A percentile compares a stretch with the other conserved stretches of the same genome.
These are phyloP conservation scores for Rostrohypoxylon terebratum DNA, from an alignment of 495 filamentous ascomycete species.

Conservation along the genomic window DNA sequence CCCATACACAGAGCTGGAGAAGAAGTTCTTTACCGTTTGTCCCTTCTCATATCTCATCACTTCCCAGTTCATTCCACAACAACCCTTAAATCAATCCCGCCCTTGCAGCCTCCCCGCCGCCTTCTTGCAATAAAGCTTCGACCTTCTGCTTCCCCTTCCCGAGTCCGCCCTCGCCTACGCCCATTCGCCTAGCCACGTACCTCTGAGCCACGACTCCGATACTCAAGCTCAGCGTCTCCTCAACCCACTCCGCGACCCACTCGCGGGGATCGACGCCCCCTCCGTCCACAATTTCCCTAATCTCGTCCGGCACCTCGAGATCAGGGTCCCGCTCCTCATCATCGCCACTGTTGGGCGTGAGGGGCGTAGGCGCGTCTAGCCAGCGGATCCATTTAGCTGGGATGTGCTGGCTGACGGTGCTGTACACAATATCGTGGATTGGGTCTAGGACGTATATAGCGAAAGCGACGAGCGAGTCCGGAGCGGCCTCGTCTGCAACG, in stretches of 20 bases:
- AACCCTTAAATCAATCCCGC: slow-evolving; percentile 61
- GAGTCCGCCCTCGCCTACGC: slow-evolving; percentile 86
- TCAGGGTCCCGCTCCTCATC: slow-evolving; percentile 45
- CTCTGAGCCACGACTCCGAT: slow-evolving; percentile 92
- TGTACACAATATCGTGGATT: slow-evolving; percentile 88
- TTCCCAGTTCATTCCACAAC: not conserved
- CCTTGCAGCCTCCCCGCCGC: slow-evolving; percentile 85
- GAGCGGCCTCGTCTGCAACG: slow-evolving; percentile 63
- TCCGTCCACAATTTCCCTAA: slow-evolving; percentile 84
- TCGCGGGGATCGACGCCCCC: slow-evolving; percentile 95
- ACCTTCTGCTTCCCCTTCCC: slow-evolving; percentile 84
- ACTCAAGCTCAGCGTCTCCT: slow-evolving; percentile 83
- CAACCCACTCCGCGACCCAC: slow-evolving; percentile 97
- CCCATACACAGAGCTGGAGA: not conserved
- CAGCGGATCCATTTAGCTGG: slow-evolving; percentile 89
- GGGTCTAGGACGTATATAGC: slow-evolving; percentile 95
- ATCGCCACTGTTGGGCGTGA: slow-evolving; percentile 57
- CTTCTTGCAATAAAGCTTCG: slow-evolving; percentile 74
- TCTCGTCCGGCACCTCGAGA: slow-evolving; percentile 76
- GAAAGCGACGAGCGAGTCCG: slow-evolving; percentile 74
- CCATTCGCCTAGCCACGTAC: slow-evolving; percentile 95
- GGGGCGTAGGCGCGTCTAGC: slow-evolving; percentile 81
- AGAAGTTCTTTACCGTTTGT: not conserved
- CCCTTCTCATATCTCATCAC: not conserved
- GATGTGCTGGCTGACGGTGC: slow-evolving; percentile 83